Evolutionary conservation across 2,329 filamentous ascomycete species (phyloP), one percentile per base, ranked within the genome.

Genomic region (Ophiostoma sp.): DNA sequence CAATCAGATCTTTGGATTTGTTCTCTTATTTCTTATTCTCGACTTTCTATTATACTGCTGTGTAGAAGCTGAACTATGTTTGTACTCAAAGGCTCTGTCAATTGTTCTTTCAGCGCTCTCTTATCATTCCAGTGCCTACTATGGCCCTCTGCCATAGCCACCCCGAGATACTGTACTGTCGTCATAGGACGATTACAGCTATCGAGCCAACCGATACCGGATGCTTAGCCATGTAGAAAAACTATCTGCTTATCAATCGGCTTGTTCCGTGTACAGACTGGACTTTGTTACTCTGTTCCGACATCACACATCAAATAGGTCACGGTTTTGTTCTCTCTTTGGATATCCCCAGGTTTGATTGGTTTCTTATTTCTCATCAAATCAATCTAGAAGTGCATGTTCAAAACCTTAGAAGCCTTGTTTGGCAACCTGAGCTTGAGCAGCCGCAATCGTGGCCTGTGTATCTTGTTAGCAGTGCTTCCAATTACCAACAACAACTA

Each of bases 391-490:
- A 57, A 44, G 41, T 17, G 48, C 11, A 23, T 57, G 23, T 27
- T 1, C 6, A 27, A 33, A 8, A n/a, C 13, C 68, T 71, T 74
- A 78, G 62, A 78, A 79, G 0, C 77, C 77, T 74, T 79, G 76
- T 72, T 74, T 76, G 66, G 71, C 68, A 44, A 78, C 77, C 74
- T 79, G 76, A 1, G 76, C 77, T 75, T 78, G 69, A 15, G 77
- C 77, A 0, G 74, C 75, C 4, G 76, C 75, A 69, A 78, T 77
- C 48, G 67, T 70, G 13, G 65, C 52, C 39, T 65, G 27, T 3
- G 27, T 31, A 65, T 23, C 20, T 23, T n/a, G 62, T 65, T 27
- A 65, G 62, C 35, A 27, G 13, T 41, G 62, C 13, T 11, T 35
- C 4, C 57, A 13, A 31, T 13, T 31, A 31, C 27, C 27, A 3